Evolutionary conservation across 768 basidiomycete genomes (phyloP), one percentile per base, ranked within the genome.

Genomic region (Serpula lacrymans): DNA sequence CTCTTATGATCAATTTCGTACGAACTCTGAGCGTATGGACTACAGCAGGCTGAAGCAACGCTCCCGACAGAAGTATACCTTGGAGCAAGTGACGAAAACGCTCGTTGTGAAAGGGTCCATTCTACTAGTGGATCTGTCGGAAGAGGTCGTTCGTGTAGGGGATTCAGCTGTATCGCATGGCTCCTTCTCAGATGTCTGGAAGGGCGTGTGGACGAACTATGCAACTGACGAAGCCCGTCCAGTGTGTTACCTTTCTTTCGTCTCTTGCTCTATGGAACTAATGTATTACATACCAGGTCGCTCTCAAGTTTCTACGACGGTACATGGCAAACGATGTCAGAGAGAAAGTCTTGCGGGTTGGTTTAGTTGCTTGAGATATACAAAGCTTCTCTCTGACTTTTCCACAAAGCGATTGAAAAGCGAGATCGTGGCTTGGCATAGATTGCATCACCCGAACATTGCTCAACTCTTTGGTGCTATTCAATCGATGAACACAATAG

Each of bases 171-270:
- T 76, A 25, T 73, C 64, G 20, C 69, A 73, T 55, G 80, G 80
- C 1, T 69, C 74, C 5, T 82, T 80, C 41, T 70, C 77, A 22
- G 80, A 80, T 51, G 75, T 81, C 4, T 81, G 77, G 77, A 75
- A 76, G 54, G 80, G 75, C 0, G 46, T 54, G 4, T 80, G 77
- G 78, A 67, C 63, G 45, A 75, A 74, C 43, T 68, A 16, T 26
- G 37, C 37, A n/a, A 12, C 64, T 64, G 51, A 72, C 62, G 51
- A 64, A 17, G 47, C 51, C 14, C 46, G 18, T 21, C 36, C 36
- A 48, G 62, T 64, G 30, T 14, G 47, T 41, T 6, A 4, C 9
- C 23, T 0, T 42, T 45, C 20, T 13, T 3, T 0, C 14, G 13
- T n/a, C 7, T 12, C 35, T 23, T 53, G 23, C 30, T 14, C 17